A percentile compares a stretch with the other conserved stretches of the same genome.
These are phyloP conservation scores for Collybia mongolica DNA, from an alignment of 768 basidiomycete genomes.

Conservation along the genomic window DNA sequence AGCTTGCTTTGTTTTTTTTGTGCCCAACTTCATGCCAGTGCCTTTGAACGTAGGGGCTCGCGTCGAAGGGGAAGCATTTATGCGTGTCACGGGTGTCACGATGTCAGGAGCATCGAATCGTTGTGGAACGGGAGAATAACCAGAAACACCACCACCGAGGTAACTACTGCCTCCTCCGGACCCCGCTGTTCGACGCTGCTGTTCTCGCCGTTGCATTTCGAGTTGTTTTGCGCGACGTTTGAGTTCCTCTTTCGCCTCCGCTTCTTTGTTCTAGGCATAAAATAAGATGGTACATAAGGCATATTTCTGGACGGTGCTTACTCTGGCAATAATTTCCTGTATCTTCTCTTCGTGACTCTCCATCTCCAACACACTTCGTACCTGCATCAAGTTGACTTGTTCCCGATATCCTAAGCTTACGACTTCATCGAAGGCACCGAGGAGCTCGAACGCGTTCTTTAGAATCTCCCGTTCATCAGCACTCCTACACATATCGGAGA, in stretches of 20 bases:
- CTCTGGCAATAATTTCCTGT: slow-evolving; percentile 95
- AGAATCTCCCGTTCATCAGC: slow-evolving; percentile 89
- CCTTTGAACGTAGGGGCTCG: slow-evolving; percentile 87
- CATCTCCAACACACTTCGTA: slow-evolving; percentile 81
- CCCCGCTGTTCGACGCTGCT: slow-evolving; percentile 71
- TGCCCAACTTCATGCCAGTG: slow-evolving; percentile 94
- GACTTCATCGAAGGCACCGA: slow-evolving; percentile 96
- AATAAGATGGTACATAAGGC: slow-evolving; percentile 1
- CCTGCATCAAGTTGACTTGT: slow-evolving; percentile 75
- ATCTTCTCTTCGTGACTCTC: slow-evolving; percentile 94
- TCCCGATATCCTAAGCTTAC: slow-evolving; percentile 87
- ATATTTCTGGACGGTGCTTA: slow-evolving; percentile 32
- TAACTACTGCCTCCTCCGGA: slow-evolving; percentile 53
- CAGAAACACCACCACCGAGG: slow-evolving; percentile 64
- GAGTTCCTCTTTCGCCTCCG: slow-evolving; percentile 98
- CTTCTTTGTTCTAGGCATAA: slow-evolving; percentile 85
- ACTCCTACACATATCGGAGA: slow-evolving; percentile 86
- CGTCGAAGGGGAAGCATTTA: slow-evolving; percentile 41
- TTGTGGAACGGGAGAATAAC: slow-evolving; percentile 66
- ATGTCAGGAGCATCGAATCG: slow-evolving; percentile 66
- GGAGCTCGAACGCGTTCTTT: slow-evolving; percentile 88
- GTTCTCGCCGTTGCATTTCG: slow-evolving; percentile 96
- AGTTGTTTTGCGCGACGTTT: slow-evolving; percentile 97
- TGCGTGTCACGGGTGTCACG: slow-evolving; percentile 38
- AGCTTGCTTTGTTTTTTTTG: slow-evolving; percentile 87